Evolutionary conservation across 2,329 filamentous ascomycete species (phyloP).

Genomic region (Huntiella moniliformis): DNA sequence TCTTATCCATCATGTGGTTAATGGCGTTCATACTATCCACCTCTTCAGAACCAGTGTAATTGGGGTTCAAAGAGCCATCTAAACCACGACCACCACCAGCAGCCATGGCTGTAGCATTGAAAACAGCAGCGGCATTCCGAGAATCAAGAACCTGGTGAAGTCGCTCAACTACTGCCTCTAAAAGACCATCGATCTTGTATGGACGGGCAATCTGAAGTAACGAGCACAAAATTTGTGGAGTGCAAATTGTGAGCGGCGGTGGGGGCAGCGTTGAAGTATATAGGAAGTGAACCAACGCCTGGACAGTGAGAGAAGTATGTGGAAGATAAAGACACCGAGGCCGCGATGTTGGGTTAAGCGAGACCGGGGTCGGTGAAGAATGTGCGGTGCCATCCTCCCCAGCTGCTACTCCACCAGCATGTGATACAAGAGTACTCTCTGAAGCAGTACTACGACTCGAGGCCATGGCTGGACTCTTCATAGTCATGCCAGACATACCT

Average conservation of each 20-base stretch:
- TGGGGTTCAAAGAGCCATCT: constrained; percentile 44
- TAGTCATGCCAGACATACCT: constrained; percentile 32
- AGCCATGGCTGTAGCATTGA: constrained; percentile 96
- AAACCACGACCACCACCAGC: constrained; percentile 80
- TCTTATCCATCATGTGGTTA: constrained; percentile 6
- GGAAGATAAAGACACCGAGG: constrained; percentile 82
- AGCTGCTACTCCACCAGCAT: constrained; percentile 25
- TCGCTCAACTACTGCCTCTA: constrained; percentile 83
- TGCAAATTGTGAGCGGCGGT: constrained; percentile 59
- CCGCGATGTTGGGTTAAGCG: constrained; percentile 42
- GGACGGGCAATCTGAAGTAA: constrained; percentile 82
- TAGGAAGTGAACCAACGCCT: constrained; percentile 77
- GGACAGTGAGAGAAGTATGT: constrained; percentile 75
- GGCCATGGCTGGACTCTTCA: constrained; percentile 27
- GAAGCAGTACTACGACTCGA: constrained; percentile 35
- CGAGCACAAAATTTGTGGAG: constrained; percentile 88
- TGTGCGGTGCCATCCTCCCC: constrained; percentile 24
- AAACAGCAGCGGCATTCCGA: constrained; percentile 86
- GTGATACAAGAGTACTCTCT: constrained; percentile 24
- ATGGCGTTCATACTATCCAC: constrained; percentile 7
- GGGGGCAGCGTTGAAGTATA: constrained; percentile 82
- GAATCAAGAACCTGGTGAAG: constrained; percentile 80
- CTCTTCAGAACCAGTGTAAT: constrained; percentile 31
- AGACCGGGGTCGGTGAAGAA: constrained; percentile 37
- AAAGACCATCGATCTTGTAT: constrained; percentile 78